These are phyloP conservation scores for Jacaranda mimosifolia DNA, from an alignment of 257 asterid genomes.

Conservation along the genomic window DNA sequence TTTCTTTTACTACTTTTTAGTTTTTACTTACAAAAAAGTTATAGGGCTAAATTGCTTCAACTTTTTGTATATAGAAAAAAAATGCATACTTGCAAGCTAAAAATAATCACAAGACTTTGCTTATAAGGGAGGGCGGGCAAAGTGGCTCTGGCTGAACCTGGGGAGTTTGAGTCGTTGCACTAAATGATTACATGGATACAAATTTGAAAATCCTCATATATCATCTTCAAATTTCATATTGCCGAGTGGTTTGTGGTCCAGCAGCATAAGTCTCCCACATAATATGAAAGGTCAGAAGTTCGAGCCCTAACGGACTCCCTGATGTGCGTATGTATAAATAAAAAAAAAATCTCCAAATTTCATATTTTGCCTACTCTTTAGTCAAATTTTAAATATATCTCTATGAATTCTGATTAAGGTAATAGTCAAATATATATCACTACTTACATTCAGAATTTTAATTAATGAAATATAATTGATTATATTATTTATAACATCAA, in stretches of 20 bases:
- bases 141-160: background rate
- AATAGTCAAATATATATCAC: too few species aligned
- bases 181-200: background rate
- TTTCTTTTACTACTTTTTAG: background rate
- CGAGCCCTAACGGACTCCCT: too few species aligned
- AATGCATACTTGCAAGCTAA: slow-evolving; percentile 36
- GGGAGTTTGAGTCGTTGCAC: background rate
- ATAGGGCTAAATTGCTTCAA: background rate
- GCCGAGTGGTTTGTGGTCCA: too few species aligned
- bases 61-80: background rate
- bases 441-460: too few species aligned
- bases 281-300: too few species aligned
- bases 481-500: too few species aligned
- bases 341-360: background rate
- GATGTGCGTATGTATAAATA: too few species aligned
- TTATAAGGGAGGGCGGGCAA: slow-evolving; percentile 16
- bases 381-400: too few species aligned
- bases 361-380: background rate
- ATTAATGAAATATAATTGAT: too few species aligned
- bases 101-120: slow-evolving; percentile 26
- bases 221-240: background rate
- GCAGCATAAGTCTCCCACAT: too few species aligned
- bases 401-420: too few species aligned
- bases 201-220: background rate
- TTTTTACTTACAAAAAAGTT: background rate